Base-by-base conservation (phyloP, 768 basidiomycete genomes). In the Russula ochroleuca region DNA sequence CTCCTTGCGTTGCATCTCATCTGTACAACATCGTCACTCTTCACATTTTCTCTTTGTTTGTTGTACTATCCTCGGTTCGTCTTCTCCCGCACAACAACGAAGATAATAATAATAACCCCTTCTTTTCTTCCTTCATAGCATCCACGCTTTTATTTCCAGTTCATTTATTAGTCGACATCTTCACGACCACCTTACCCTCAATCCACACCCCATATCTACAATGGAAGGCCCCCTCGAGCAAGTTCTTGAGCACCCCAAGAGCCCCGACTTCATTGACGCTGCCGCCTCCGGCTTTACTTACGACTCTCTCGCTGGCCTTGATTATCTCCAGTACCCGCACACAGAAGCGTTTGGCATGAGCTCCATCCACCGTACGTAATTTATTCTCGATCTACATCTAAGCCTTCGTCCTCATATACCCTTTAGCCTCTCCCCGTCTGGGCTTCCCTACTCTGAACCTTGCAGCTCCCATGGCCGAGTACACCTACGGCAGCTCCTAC, bases 311-410 rank as follows among this genome's bases (percentile, higher is more conserved):
- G 73, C 75, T 33, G 75, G 77, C 65, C 76, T 80, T 58, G 78
- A 81, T 64, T 90, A 88, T 73, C 82, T 90, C 68, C 85, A 86
- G 75, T 87, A 87, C 74, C 86, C 86, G 40, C 81, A 85, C 68
- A 81, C 85, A 11, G 59, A 67, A 21, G 77, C 80, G 48, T 88
- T 85, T 65, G 83, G 82, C 73, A 82, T 86, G 56, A 75, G 74
- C 21, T 65, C 84, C 68, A 83, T 90, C 74, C 79, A 83, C 71
- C 75, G 88, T 88, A 72, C 75, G 87, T 84, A 50, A 31, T 51
- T 23, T 53, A 49, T 52, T 49, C 35, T 35, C 35, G 35, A 8
- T 35, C 49, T 60, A 65, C 51, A 37, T 49, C 50, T 5, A 31
- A 17, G 64, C 1, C 45, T 64, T 65, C 67, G 62, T 63, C 64